Evolutionary conservation across 768 basidiomycete genomes (phyloP).

Genomic region (Postia placenta): DNA sequence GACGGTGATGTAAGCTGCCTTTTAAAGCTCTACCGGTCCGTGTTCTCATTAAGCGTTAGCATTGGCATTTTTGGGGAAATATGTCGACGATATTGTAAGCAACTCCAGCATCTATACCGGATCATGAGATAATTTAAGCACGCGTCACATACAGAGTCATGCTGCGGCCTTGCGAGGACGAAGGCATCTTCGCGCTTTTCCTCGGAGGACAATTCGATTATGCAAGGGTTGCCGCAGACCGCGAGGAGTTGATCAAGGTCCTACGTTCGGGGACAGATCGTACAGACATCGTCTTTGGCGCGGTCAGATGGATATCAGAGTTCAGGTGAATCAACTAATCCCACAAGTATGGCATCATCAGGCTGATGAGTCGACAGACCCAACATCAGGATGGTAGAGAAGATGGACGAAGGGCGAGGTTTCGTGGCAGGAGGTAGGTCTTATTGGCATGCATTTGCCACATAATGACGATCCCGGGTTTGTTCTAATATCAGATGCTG

Average conservation of each 20-base stretch:
- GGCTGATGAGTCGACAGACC: slow-evolving; percentile 24
- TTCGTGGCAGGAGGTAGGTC: slow-evolving; percentile 39
- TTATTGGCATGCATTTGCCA: not conserved
- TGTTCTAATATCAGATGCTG: slow-evolving; percentile 33
- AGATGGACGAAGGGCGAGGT: slow-evolving; percentile 34
- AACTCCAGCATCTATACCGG: not conserved
- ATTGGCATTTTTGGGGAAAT: slow-evolving; percentile 5
- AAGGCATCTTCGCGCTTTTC: not conserved
- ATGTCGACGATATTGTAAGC: not conserved
- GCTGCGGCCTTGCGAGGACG: slow-evolving; percentile 1
- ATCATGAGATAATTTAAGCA: not conserved
- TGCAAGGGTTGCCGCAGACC: slow-evolving; percentile 1
- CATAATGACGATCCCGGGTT: not conserved
- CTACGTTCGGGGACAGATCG: not conserved
- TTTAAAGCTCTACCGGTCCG: not conserved
- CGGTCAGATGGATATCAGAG: not conserved
- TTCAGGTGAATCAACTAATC: slow-evolving; percentile 1
- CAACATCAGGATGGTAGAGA: slow-evolving; percentile 42
- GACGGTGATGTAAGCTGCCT: slow-evolving; percentile 21
- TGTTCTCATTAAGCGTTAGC: not conserved
- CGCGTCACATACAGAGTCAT: not conserved
- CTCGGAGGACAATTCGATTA: not conserved
- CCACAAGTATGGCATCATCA: not conserved
- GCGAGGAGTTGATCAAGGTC: not conserved
- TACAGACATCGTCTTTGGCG: slow-evolving; percentile 1